Evolutionary conservation across 768 basidiomycete species (phyloP).

Genomic region (Heimioporus sp.): DNA sequence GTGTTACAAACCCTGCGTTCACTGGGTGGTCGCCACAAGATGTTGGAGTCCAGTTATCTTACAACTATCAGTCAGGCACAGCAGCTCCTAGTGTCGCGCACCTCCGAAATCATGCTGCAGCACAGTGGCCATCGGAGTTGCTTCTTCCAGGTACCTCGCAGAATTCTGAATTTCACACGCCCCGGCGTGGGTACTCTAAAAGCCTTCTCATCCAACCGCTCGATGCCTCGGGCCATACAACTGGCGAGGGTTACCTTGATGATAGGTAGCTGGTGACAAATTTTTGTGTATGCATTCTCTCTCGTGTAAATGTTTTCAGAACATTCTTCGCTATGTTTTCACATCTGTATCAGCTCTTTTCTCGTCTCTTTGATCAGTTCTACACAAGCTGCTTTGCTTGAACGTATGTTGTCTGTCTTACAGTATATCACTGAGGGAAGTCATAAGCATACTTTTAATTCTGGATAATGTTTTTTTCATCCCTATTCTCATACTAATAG

Average conservation of each 20-base stretch:
- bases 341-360: background rate
- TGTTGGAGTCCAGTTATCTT: background rate
- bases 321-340: background rate
- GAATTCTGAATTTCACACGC: background rate
- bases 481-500: too few species aligned
- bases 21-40: background rate
- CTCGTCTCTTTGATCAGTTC: background rate
- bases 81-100: background rate
- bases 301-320: background rate
- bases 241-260: constrained; percentile 1
- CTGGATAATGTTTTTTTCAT: too few species aligned
- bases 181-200: background rate
- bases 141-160: background rate
- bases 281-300: background rate
- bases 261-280: too few species aligned
- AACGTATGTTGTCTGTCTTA: background rate
- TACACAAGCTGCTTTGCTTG: background rate
- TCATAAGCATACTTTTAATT: too few species aligned
- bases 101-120: background rate
- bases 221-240: background rate
- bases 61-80: background rate
- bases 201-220: background rate
- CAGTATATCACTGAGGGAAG: background rate
- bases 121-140: constrained; percentile 2
- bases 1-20: background rate